Conservation (phyloP, 2,329 filamentous ascomycete species). For the Sporothrix humicola region DNA sequence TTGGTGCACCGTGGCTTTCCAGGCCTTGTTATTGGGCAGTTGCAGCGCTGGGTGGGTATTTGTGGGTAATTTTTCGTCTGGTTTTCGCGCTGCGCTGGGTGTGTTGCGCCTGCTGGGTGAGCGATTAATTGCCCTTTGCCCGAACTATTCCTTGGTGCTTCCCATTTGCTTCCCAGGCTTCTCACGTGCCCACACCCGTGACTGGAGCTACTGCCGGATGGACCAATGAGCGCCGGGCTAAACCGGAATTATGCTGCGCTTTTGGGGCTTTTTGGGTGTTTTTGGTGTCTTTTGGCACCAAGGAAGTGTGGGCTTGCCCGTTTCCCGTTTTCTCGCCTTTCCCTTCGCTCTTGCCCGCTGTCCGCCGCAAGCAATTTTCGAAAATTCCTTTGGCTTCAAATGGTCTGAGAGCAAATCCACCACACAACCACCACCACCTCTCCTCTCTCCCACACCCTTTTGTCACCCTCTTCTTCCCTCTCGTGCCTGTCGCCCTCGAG, state of each 20-base stretch:
- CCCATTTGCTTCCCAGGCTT: background rate
- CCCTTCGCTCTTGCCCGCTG: slow-evolving; percentile 37
- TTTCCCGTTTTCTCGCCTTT: slow-evolving; percentile 27
- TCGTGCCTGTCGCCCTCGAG: slow-evolving; percentile 3
- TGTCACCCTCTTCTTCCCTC: slow-evolving; percentile 2
- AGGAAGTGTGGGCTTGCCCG: slow-evolving; percentile 6
- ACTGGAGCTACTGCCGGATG: slow-evolving; percentile 29
- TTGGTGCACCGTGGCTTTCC: background rate
- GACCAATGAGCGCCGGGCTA: slow-evolving; percentile 41
- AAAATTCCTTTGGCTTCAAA: slow-evolving; percentile 36
- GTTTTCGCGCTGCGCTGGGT: slow-evolving; percentile 9
- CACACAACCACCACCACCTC: slow-evolving; percentile 26
- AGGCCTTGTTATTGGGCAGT: background rate
- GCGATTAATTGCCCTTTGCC: slow-evolving; percentile 38
- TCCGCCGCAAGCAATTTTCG: slow-evolving; percentile 32
- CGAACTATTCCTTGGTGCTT: slow-evolving; percentile 8
- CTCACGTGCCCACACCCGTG: slow-evolving; percentile 36
- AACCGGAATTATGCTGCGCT: slow-evolving; percentile 39
- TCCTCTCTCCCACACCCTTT: background rate
- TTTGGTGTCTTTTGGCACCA: background rate
- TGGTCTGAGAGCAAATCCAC: slow-evolving; percentile 37
- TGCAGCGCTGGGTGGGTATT: background rate
- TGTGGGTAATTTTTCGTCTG: slow-evolving; percentile 14
- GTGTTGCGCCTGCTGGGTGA: slow-evolving; percentile 25
- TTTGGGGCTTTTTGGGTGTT: slow-evolving; percentile 19